phyloP scores from a whole-genome alignment of 305 asterid species.

The Rubia peregrina region DNA sequence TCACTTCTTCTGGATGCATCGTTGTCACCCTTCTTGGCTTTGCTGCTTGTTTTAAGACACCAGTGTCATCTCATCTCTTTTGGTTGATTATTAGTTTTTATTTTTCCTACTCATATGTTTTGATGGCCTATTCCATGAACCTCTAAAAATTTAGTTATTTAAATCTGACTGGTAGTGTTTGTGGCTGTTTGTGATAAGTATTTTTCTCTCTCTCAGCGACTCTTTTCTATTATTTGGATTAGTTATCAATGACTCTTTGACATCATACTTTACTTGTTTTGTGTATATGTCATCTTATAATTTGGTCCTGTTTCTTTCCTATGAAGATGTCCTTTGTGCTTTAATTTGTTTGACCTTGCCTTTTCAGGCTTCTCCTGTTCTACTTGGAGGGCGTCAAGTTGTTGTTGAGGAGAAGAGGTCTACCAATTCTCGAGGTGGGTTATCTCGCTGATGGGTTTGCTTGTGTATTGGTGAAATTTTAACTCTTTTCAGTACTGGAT shows the following conservation, averaged over 20 bases:
- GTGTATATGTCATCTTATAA: not conserved
- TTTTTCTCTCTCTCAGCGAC: not conserved
- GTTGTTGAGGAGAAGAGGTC: constrained; percentile 85
- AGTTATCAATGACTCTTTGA: not conserved
- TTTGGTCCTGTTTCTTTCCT: not conserved
- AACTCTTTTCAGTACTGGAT: too few relatives aligned
- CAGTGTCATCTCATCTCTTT: too few relatives aligned
- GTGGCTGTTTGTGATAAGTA: not conserved
- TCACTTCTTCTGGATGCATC: not conserved
- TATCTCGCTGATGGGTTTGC: constrained; percentile 1
- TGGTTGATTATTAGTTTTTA: too few relatives aligned
- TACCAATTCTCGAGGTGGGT: constrained; percentile 73
- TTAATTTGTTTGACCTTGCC: not conserved
- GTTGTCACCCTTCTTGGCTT: too few relatives aligned
- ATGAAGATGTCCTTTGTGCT: not conserved
- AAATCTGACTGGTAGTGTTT: not conserved
- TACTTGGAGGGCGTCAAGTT: constrained; percentile 53
- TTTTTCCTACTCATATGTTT: too few relatives aligned
- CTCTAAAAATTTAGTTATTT: too few relatives aligned
- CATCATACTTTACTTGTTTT: not conserved
- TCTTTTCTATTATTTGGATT: not conserved
- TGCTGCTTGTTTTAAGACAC: too few relatives aligned
- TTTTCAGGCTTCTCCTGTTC: constrained; percentile 73
- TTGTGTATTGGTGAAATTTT: not conserved
- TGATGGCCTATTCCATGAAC: too few relatives aligned